Base-by-base conservation (phyloP, 2,329 filamentous ascomycete genomes). In the Monascus ruber region DNA sequence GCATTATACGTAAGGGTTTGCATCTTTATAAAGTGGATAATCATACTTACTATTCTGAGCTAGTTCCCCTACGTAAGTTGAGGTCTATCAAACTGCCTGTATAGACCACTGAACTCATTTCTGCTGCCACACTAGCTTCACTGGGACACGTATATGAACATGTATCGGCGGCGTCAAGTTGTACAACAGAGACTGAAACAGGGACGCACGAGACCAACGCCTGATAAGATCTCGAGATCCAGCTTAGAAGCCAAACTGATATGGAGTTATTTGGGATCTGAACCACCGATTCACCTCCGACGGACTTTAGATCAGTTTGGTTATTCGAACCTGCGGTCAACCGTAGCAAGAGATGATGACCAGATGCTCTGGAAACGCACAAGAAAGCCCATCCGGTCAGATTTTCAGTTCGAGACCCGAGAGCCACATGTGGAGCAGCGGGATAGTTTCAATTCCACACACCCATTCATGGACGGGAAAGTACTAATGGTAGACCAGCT, bases 401-500 rank as follows among this genome's bases (percentile, higher is more conserved):
- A 51, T 26, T 40, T 54, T 5, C 44, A 59, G 47, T 44, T 61
- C 0, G 64, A 71, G 2, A 56, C 63, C 2, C 58, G 63, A 1
- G 67, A 75, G 25, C 73, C 76, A 0, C 38, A 48, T 4, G 46
- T 45, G 4, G 26, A 42, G 0, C 40, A 45, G 2, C 46, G 52
- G n/a, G 36, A 48, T 5, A 34, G 41, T 1, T 45, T 51, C 0
- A 36, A 43, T 1, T 17, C 17, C 2, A 28, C 43, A 2, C 42
- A 44, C 4, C 40, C 39, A 24, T 58, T 58, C 11, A 50, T 52
- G 46, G 55, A 59, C 35, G 56, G 56, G 3, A 60, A 58, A 38
- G 79, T 79, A 31, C 66, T 81, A n/a, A 81, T 81, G 74, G 73
- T 81, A 0, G 78, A 81, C 42, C 77, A 81, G 48, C 54, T 81